Evolutionary conservation across 2,329 filamentous ascomycete species (phyloP).

Genomic region (Colletotrichum navitas): DNA sequence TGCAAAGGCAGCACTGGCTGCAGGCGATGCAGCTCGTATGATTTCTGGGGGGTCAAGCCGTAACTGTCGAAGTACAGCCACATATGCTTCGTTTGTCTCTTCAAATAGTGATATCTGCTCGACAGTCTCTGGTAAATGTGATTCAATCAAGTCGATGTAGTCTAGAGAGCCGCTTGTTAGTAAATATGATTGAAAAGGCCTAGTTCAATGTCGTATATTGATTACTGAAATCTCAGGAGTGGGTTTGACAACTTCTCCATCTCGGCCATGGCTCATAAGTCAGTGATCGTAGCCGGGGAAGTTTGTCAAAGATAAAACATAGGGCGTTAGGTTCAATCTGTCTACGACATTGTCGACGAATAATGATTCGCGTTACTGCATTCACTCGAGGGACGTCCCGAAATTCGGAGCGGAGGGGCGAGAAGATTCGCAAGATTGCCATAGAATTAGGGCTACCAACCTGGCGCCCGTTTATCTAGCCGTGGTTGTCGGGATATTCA

Average conservation of each 20-base stretch:
- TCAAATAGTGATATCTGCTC: constrained; percentile 47
- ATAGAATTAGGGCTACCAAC: constrained; percentile 43
- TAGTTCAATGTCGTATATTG: no score
- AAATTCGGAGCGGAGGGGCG: constrained; percentile 32
- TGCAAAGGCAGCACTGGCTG: constrained; percentile 45
- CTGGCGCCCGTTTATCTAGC: constrained; percentile 48
- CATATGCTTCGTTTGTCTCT: constrained; percentile 45
- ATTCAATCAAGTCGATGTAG: constrained; percentile 32
- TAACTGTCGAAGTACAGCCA: neutral
- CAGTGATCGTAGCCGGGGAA: constrained; percentile 48
- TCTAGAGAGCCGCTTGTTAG: constrained; percentile 11
- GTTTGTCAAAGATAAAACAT: constrained; percentile 42
- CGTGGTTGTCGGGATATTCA: constrained; percentile 48
- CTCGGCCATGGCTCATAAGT: constrained; percentile 52
- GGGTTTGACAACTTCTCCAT: neutral
- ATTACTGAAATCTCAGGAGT: no score
- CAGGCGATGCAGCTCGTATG: constrained; percentile 2
- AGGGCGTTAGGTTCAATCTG: constrained; percentile 42
- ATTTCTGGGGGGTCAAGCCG: no score
- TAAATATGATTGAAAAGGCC: no score
- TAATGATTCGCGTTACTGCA: constrained; percentile 48
- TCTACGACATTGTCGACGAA: constrained; percentile 53
- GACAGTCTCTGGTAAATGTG: constrained; percentile 42
- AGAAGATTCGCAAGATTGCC: constrained; percentile 47
- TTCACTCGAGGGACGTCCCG: constrained; percentile 45